Evolutionary conservation across 176 grass and related monocot genomes (phyloP), one percentile per base, ranked within the genome.

Genomic region (Elymus sibiricus): DNA sequence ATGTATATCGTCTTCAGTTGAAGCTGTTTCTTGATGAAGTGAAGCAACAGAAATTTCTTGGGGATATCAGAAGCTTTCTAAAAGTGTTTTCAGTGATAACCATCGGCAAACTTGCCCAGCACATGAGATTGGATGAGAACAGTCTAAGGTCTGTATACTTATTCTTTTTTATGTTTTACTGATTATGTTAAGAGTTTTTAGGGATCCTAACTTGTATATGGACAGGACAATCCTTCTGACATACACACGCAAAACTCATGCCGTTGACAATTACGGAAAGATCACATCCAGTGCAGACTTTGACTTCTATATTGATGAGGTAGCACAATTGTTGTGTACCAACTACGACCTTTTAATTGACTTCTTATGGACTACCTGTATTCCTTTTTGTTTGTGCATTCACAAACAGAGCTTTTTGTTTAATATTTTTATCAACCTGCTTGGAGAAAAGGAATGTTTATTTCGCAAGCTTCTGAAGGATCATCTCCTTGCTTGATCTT

Each of bases 11-110:
- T 85, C 86, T 95, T 82, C 97, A 98, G 66, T 77, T 98, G 81
- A 98, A 98, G 76, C 39, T 98, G 87, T 98, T 98, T 89, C 93
- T 95, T 83, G 94, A 88, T 79, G 97, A 98, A 89, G 97, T 98
- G 79, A 98, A 98, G 76, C 97, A 98, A 81, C 97, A 98, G 28
- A 94, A 94, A 76, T 83, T 94, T 75, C 86, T 95, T 87, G 72
- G 79, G 84, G 91, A 85, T 42, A 55, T 98, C 16, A 78, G 94
- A 46, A 94, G 90, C 70, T 98, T 85, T 79, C 86, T 98, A 17
- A 95, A 95, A 74, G 84, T 98, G 31, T 98, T 95, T 87, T 95
- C 97, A 31, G 88, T 90, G 37, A 95, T 95, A 84, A 93, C 97
- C 34, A 90, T 90, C 62, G 77, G 84, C 72, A 98, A 94, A 85